Evolutionary conservation across 176 grass and related monocot species (phyloP).

Genomic region (Luzula sylvatica): DNA sequence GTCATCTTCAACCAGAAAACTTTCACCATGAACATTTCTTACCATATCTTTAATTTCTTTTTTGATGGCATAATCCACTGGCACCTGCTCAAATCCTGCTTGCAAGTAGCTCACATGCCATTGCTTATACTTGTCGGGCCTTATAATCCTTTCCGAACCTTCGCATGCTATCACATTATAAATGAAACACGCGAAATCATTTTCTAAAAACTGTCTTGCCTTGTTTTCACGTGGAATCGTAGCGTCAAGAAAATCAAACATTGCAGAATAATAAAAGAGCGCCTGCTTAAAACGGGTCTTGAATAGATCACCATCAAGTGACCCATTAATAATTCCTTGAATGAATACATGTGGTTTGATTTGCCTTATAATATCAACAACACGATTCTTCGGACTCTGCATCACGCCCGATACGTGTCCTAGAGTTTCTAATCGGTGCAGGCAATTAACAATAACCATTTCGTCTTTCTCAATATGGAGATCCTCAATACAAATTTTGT

Average conservation of each 20-base stretch:
- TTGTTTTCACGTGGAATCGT: constrained; percentile 22
- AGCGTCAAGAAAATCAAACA: constrained; percentile 28
- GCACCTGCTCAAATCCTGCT: constrained; percentile 23
- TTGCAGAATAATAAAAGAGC: constrained; percentile 23
- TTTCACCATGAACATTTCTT: constrained; percentile 18
- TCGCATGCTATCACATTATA: constrained; percentile 37
- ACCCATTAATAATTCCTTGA: constrained; percentile 28
- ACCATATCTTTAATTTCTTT: constrained; percentile 24
- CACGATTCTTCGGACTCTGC: constrained; percentile 14
- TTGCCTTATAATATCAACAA: constrained; percentile 21
- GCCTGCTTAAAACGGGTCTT: constrained; percentile 26
- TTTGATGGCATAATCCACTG: constrained; percentile 5
- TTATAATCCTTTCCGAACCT: constrained; percentile 21
- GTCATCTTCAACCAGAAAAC: constrained; percentile 30
- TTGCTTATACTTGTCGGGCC: constrained; percentile 31
- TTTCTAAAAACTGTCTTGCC: constrained; percentile 22
- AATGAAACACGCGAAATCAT: constrained; percentile 16
- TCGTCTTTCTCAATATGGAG: constrained; percentile 18
- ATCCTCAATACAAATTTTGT: constrained; percentile 24
- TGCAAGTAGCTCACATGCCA: constrained; percentile 30
- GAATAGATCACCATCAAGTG: constrained; percentile 24
- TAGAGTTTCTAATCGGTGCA: constrained; percentile 19
- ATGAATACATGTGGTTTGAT: constrained; percentile 31
- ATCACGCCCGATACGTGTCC: constrained; percentile 3
- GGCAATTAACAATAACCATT: constrained; percentile 18